phyloP scores from a whole-genome alignment of 2,329 filamentous ascomycete genomes.

The Fusarium ambrosium region DNA sequence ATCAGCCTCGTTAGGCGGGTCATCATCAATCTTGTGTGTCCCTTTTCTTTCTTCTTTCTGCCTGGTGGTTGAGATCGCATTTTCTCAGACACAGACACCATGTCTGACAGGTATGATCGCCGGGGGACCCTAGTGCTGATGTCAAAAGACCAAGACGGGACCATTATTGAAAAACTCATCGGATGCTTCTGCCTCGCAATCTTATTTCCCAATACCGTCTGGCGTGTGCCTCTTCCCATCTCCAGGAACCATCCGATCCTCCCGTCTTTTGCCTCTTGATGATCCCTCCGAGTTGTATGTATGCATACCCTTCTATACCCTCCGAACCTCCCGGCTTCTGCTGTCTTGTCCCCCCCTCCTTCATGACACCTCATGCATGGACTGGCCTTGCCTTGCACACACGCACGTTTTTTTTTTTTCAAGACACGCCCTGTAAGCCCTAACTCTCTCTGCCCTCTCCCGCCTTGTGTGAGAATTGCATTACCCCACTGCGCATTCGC shows the following conservation, averaged over 20 bases:
- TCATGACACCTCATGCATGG: constrained; percentile 26
- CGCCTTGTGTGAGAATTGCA: constrained; percentile 10
- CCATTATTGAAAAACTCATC: neutral
- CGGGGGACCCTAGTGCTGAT: constrained; percentile 37
- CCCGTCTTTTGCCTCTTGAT: constrained; percentile 26
- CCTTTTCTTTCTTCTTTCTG: neutral
- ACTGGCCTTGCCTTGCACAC: constrained; percentile 8
- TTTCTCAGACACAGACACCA: neutral
- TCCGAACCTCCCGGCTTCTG: constrained; percentile 23
- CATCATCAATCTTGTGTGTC: neutral
- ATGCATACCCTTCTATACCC: constrained; percentile 5
- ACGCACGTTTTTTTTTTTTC: constrained; percentile 7
- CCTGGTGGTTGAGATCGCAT: constrained; percentile 13
- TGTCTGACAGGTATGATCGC: constrained; percentile 14
- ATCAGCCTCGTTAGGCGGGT: constrained; percentile 5
- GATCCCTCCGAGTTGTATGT: constrained; percentile 13
- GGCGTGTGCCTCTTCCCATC: constrained; percentile 16
- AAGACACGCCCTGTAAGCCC: constrained; percentile 45
- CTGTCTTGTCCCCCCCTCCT: neutral
- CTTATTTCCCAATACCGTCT: neutral
- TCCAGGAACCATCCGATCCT: constrained; percentile 42
- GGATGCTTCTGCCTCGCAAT: constrained; percentile 16
- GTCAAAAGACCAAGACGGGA: neutral
- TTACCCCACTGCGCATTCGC: constrained; percentile 26
- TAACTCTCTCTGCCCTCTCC: constrained; percentile 26